Base-by-base conservation (phyloP, 2,329 filamentous ascomycete species). In the Chalaropsis thielavioides region DNA sequence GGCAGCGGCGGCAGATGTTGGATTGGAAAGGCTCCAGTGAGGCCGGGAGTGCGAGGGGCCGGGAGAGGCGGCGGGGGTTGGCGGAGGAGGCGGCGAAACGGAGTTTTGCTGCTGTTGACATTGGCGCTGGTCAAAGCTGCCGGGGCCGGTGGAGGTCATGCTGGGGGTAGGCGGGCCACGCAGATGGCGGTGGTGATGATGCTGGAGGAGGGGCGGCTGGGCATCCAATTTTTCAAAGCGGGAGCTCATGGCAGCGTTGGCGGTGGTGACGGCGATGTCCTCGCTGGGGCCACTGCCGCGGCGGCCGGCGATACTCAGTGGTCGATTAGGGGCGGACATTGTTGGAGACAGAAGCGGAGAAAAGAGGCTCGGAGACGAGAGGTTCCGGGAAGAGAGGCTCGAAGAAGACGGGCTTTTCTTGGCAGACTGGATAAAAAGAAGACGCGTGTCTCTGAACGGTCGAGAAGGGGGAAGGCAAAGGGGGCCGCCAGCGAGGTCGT, bases 101-200 rank as follows among this genome's bases (percentile, higher is more conserved):
- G 81, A 82, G 31, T 46, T 51, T 13, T 61, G 63, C 38, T 65
- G 64, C 19, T 46, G 58, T 13, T 51, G 58, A 15, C 64, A 65
- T 51, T 65, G 64, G 38, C 72, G 40, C 38, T 84, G 81, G 64
- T 86, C 83, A 68, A 83, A 85, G 68, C 86, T 83, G 68, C 81
- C 79, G 35, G 63, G 35, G 5, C 82, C 83, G 0, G 83, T 83
- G 11, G 83, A 86, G 63, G 78, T 82, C 82, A 86, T 85, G 73
- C 83, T 86, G 13, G 84, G 84, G 1, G 84, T 87, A 22, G 84
- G 84, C 6, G 84, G 84, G 0, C 83, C 84, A 72, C 83, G 75
- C 54, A 76, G 69, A 56, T 69, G 82, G 69, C 81, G 79, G 2
- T 76, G 73, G 68, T 81, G 76, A 74, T 86, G 86, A 65, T 83